phyloP scores from a whole-genome alignment of 129 eudicot species.

The Ambrosia artemisiifolia region DNA sequence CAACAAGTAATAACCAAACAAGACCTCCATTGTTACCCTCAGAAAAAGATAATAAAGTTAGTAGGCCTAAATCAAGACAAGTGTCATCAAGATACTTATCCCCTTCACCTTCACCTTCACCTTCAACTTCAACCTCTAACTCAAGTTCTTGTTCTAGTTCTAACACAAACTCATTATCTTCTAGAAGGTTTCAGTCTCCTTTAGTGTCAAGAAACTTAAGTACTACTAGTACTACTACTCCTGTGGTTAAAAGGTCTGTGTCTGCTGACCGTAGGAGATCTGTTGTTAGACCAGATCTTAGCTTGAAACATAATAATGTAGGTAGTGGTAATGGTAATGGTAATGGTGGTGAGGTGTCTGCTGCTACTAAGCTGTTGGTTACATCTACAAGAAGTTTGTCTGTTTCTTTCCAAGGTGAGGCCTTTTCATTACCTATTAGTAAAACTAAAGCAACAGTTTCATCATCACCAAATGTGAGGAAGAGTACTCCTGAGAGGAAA shows the following conservation, averaged over 20 bases:
- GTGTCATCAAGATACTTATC: constrained; percentile 84
- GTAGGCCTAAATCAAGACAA: constrained; percentile 65
- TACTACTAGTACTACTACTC: constrained; percentile 23
- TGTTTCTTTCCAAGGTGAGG: constrained; percentile 90
- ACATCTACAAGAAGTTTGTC: constrained; percentile 88
- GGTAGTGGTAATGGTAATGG: constrained; percentile 24
- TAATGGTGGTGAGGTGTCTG: constrained; percentile 47
- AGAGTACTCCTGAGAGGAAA: constrained; percentile 81
- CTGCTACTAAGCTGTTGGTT: constrained; percentile 76
- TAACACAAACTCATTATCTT: constrained; percentile 27
- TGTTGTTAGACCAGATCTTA: constrained; percentile 56
- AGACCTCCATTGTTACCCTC: constrained; percentile 84
- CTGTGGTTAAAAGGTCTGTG: constrained; percentile 57
- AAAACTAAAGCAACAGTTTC: constrained; percentile 71
- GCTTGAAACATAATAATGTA: constrained; percentile 41
- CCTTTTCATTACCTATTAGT: constrained; percentile 83
- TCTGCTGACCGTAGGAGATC: constrained; percentile 81
- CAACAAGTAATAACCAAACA: constrained; percentile 15
- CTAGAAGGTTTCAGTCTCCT: constrained; percentile 76
- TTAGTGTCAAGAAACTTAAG: constrained; percentile 52
- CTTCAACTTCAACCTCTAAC: constrained; percentile 46
- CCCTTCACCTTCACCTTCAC: constrained; percentile 68
- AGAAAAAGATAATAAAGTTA: constrained; percentile 47
- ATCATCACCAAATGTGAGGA: constrained; percentile 54
- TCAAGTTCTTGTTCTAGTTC: constrained; percentile 26